phyloP scores from a whole-genome alignment of 2,329 filamentous ascomycete genomes.

The Neonectria punicea region DNA sequence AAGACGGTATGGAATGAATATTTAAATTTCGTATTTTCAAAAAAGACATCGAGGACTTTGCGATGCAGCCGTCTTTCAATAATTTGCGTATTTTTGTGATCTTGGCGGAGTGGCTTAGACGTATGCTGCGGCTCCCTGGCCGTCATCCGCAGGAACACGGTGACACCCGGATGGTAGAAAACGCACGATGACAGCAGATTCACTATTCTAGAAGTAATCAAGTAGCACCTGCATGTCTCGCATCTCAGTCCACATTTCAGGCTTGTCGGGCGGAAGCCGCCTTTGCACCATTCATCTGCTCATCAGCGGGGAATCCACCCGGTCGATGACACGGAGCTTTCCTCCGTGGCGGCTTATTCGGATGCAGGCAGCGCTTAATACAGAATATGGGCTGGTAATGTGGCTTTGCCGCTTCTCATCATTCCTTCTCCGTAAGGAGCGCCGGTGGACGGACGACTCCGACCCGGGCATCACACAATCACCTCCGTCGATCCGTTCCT shows the following conservation, averaged over 20 bases:
- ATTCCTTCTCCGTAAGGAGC: conserved; percentile 20
- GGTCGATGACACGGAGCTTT: neutral
- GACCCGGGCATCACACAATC: neutral
- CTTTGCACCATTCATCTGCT: neutral
- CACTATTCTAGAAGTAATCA: neutral
- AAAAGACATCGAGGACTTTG: neutral
- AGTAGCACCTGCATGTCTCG: neutral
- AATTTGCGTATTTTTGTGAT: neutral
- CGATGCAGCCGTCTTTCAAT: neutral
- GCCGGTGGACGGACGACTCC: conserved; percentile 1
- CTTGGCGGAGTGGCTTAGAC: neutral
- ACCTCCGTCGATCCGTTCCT: conserved; percentile 9
- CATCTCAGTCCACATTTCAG: neutral
- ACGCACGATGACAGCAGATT: neutral
- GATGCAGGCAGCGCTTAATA: neutral
- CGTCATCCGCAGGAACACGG: neutral
- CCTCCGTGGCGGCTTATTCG: neutral
- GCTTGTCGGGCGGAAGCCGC: neutral
- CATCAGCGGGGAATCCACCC: neutral
- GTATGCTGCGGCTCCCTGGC: neutral
- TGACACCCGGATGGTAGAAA: neutral
- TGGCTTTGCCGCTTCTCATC: conserved; percentile 9
- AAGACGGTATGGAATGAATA: no score
- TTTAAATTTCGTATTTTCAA: neutral
- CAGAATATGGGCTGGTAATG: neutral